Evolutionary conservation across 179 eudicot species (phyloP), one percentile per base, ranked within the genome.

Genomic region (Silene coronaria): DNA sequence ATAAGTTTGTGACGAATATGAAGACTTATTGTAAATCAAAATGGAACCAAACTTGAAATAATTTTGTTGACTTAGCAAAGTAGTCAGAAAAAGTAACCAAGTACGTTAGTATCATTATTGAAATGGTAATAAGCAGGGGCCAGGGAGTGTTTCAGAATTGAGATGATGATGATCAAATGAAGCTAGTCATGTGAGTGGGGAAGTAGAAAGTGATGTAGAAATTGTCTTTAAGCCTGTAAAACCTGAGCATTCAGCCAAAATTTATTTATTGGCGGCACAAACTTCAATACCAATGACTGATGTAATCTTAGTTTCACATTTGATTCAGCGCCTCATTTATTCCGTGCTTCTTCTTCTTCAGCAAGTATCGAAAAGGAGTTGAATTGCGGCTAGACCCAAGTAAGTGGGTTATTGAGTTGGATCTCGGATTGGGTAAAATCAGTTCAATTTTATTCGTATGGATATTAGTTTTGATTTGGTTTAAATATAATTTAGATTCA

Each of bases 271-370:
- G 63, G 13, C 24, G n/a, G 61, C 61, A 57, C 23, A 2, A 59
- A 59, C 63, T 59, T 59, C 8, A 28, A 65, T 65, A n/a, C 45
- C 69, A 65, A 4, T 65, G 22, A 30, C 24, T 72, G 51, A 72
- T 72, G 75, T n/a, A 57, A 72, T 26, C 75, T 57, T 7, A 72
- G 75, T 17, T 72, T n/a, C 0, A 59, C 63, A 45, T 70, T 42
- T 46, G 34, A 70, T 70, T 70, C 73, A 70, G 21, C 27, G 63
- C 60, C 27, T 46, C 63, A 59, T 59, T 42, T 42, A 42, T 42
- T 42, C 6, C 48, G 6, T 59, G 23, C 2, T 58, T 58, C 62
- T 19, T 19, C 14, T 55, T 55, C 12, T 55, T 3, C 60, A 23
- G 5, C 14, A 38, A 36, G 6, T 36, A 36, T 36, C 9, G 42